Evolutionary conservation across 1,139 yeast species (phyloP).

Genomic region (Kodamaea sp.): DNA sequence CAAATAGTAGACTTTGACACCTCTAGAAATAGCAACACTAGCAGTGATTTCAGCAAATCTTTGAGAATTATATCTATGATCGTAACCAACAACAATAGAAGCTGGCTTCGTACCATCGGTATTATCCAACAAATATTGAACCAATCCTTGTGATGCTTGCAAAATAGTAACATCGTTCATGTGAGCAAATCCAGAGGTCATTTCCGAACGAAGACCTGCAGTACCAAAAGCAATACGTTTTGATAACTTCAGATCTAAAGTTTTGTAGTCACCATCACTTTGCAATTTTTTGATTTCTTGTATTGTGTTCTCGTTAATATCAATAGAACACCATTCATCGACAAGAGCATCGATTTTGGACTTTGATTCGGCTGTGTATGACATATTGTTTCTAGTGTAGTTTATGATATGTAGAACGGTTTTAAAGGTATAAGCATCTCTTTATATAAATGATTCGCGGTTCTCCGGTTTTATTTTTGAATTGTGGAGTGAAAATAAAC

Average conservation of each 20-base stretch:
- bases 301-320: conserved; percentile 49
- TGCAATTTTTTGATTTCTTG: conserved; percentile 53
- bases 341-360: conserved; percentile 30
- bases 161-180: conserved; percentile 88
- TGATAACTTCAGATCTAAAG: conserved; percentile 49
- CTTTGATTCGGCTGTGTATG: too few species aligned
- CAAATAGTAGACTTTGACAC: conserved; percentile 65
- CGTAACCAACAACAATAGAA: conserved; percentile 81
- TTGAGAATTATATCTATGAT: conserved; percentile 79
- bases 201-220: conserved; percentile 80
- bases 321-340: conserved; percentile 40
- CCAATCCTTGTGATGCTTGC: conserved; percentile 91
- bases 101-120: conserved; percentile 17
- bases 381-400: too few species aligned
- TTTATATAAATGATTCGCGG: too few species aligned
- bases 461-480: too few species aligned
- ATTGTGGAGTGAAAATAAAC: too few species aligned
- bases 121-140: conserved; percentile 46
- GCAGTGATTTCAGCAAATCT: conserved; percentile 80
- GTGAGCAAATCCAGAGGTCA: conserved; percentile 87
- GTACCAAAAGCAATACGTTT: conserved; percentile 82
- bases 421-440: too few species aligned
- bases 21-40: conserved; percentile 63
- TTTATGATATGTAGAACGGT: too few species aligned
- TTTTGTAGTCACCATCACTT: conserved; percentile 33